Evolutionary conservation across 441 rosid genomes (phyloP), one percentile per base, ranked within the genome.

Genomic region (Syzygium syzygioides): DNA sequence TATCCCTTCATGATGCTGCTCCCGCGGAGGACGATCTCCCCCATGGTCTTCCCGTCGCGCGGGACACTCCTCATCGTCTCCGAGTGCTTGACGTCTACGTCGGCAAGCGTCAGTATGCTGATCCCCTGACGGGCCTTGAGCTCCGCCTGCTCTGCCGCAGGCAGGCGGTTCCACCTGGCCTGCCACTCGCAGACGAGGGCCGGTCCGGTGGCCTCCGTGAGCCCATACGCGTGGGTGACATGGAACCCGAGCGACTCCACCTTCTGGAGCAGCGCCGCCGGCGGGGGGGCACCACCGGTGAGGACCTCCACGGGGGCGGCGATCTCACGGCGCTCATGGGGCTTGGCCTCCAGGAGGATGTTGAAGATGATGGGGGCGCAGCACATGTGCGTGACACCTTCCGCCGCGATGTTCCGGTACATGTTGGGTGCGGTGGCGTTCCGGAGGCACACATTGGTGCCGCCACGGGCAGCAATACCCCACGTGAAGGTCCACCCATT

Each of bases 11-110:
- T 91, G 79, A 89, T 56, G 14, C 79, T 83, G 55, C 79, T 85
- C 28, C 93, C 93, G 30, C 93, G 79, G 18, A 91, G 86, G 83
- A 91, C 71, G 71, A 90, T 88, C 56, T 92, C 92, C 9, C 93
- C 93, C 2, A 85, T 28, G 4, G 89, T 76, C 23, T 9, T 41
- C 17, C 92, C 91, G 87, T 91, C 92, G 1, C 88, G 87, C 1
- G 89, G 79, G 60, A 92, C 91, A 6, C 88, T 85, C 34, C 76
- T 52, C 59, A 89, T 88, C 2, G 91, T 68, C 66, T 54, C 20
- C 6, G 89, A 84, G 32, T 89, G 88, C 52, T 87, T 88, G 50
- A 92, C 92, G n/a, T 90, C 92, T 12, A 80, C 86, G 52, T 76
- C 90, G 26, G 83, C 52, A 37, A 71, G 83, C 52, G 83, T 71